Evolutionary conservation across 768 basidiomycete genomes (phyloP).

Genomic region (Amanita thiersii): DNA sequence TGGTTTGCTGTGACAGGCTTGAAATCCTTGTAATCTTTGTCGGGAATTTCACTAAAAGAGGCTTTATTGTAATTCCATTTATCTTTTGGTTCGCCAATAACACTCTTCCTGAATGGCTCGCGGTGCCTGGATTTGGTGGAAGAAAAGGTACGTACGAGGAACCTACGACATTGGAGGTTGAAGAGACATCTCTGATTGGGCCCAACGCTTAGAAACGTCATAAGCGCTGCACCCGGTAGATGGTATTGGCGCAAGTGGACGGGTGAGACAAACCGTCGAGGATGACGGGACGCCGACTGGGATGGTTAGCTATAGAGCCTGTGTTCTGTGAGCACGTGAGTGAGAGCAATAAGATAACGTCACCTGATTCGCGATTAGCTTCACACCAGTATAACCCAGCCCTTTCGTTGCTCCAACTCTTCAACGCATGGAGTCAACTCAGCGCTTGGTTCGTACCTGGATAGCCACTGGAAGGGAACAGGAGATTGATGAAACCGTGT

Average conservation of each 20-base stretch:
- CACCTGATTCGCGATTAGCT: too few species aligned
- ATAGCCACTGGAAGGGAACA: constrained; percentile 54
- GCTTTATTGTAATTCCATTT: constrained; percentile 76
- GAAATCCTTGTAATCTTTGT: constrained; percentile 33
- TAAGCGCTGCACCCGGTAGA: constrained; percentile 16
- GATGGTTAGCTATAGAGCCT: too few species aligned
- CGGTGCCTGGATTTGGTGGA: constrained; percentile 12
- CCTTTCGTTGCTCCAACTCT: too few species aligned
- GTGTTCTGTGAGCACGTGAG: too few species aligned
- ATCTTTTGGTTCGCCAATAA: constrained; percentile 30
- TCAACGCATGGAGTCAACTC: constrained; percentile 26
- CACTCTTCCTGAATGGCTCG: constrained; percentile 11
- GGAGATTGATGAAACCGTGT: constrained; percentile 49
- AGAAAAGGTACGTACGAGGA: constrained; percentile 14
- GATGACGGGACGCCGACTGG: too few species aligned
- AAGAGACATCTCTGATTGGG: constrained; percentile 21
- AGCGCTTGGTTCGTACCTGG: constrained; percentile 62
- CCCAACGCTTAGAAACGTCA: constrained; percentile 26
- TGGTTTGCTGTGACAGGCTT: constrained; percentile 62
- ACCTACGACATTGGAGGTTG: constrained; percentile 6
- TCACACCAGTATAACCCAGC: too few species aligned
- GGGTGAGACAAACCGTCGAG: too few species aligned
- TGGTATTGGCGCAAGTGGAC: too few species aligned
- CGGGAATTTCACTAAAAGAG: constrained; percentile 46
- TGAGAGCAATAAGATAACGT: too few species aligned